phyloP scores from a whole-genome alignment of 202 grass and related monocot genomes.

The Bolboschoenoplectus hybrid region DNA sequence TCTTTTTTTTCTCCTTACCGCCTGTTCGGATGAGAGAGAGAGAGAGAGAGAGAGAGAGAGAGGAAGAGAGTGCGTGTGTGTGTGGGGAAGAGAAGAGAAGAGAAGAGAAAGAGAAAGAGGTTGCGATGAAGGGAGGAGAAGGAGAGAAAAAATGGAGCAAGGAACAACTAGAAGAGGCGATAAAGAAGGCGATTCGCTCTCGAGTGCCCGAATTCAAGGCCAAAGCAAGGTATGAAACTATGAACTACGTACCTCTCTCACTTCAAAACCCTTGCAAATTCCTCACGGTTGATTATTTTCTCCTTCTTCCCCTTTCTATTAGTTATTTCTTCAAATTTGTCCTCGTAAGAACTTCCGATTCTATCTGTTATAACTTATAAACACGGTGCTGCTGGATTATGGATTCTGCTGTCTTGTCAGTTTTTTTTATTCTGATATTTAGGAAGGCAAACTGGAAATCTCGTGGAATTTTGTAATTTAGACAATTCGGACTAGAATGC shows the following conservation, averaged over 20 bases:
- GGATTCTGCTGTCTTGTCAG: not conserved
- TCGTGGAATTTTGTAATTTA: constrained; percentile 4
- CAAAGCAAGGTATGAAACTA: constrained; percentile 89
- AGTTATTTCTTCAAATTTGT: not conserved
- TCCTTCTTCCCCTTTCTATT: not conserved
- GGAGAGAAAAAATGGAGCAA: constrained; percentile 21
- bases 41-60: not conserved
- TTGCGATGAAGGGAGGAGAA: not conserved
- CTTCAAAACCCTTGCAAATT: not conserved
- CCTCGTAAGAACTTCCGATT: not conserved
- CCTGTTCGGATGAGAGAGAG: not conserved
- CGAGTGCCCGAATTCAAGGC: constrained; percentile 71
- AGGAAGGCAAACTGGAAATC: not conserved
- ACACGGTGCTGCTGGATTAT: not conserved
- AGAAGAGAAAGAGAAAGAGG: not conserved
- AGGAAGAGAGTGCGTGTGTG: not conserved
- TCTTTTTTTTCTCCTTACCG: constrained; percentile 7
- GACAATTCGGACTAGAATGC: not conserved
- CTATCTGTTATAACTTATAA: not conserved
- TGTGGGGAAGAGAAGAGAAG: not conserved
- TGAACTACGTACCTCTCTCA: not conserved
- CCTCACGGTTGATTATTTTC: not conserved
- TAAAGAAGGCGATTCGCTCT: constrained; percentile 60
- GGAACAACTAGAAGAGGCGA: constrained; percentile 52
- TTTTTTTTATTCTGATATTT: not conserved